Percentiles rank a stretch among this genome's conserved stretches.
Conservation (phyloP, 2,329 filamentous ascomycete species). For the Coniochaeta prunicola region DNA sequence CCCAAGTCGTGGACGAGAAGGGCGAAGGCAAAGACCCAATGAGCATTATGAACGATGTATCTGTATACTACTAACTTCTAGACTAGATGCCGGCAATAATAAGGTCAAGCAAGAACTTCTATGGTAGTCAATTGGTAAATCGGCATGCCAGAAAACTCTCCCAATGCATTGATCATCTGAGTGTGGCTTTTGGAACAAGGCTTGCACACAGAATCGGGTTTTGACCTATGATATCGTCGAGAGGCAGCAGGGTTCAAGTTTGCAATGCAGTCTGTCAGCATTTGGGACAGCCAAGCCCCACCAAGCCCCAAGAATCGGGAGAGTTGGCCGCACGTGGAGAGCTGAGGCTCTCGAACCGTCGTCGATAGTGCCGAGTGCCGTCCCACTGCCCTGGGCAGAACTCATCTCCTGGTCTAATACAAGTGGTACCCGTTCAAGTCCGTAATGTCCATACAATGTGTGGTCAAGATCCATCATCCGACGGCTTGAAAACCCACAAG, state of each 20-base stretch:
- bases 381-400: too few species aligned
- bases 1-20: constrained; percentile 18
- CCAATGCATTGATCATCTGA: neutral
- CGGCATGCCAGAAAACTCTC: too few species aligned
- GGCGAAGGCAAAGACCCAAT: constrained; percentile 32
- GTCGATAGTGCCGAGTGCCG: neutral
- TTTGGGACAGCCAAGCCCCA: neutral
- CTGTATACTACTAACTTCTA: neutral
- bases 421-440: too few species aligned
- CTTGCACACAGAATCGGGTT: neutral
- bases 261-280: neutral
- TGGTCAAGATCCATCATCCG: too few species aligned
- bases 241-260: neutral
- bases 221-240: neutral
- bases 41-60: neutral
- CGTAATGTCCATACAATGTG: too few species aligned
- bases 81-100: neutral
- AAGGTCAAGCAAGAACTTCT: neutral
- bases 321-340: neutral
- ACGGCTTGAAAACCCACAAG: too few species aligned
- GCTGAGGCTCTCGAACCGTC: neutral
- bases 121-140: too few species aligned
- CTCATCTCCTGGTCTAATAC: too few species aligned
- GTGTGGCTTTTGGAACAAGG: neutral
- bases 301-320: too few species aligned